Base-by-base conservation (phyloP, 2,329 filamentous ascomycete genomes). In the Aspergillus fijiensis region DNA sequence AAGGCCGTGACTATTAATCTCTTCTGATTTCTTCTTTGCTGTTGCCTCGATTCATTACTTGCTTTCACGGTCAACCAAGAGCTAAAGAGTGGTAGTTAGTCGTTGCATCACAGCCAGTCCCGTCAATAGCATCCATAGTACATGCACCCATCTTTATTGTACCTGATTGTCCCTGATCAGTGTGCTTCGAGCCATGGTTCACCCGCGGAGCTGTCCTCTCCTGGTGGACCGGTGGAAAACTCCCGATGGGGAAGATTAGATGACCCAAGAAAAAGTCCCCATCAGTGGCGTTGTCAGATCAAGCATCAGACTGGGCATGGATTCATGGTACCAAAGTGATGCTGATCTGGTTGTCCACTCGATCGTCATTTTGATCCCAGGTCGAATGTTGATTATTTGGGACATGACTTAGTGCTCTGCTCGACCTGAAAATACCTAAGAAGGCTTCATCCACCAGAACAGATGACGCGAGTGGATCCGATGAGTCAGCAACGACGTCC, bases 161-260 rank as follows among this genome's bases (percentile, higher is more conserved):
- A 45, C 39, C 39, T 45, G 39, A 19, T 45, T 45, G 39, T 45
- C 39, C 39, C 39, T 45, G 39, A 7, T 5, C 53, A 47, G 11
- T 19, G 16, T 33, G 42, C 48, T 42, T 31, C 29, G 53, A 55
- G 53, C 53, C 53, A 55, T 47, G 53, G 53, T 49, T 49, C 35
- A 55, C 25, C 52, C 52, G 52, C 52, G 53, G 53, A 55, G 52
- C 45, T 31, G 47, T 55, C n/a, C 23, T 47, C 39, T 29, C 27
- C 27, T 19, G 39, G 39, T 47, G 39, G 53, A 55, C 29, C 53
- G 42, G 33, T 49, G 53, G 53, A 33, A n/a, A n/a, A 21, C 12
- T 31, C 11, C 42, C 25, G 25, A 33, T 29, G 39, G 39, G 52
- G 39, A 54, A 35, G 50, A 39, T 50, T 45, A 45, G 39, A 19